Evolutionary conservation across 2,329 filamentous ascomycete genomes (phyloP), one percentile per base, ranked within the genome.

Genomic region (Septoria linicola): DNA sequence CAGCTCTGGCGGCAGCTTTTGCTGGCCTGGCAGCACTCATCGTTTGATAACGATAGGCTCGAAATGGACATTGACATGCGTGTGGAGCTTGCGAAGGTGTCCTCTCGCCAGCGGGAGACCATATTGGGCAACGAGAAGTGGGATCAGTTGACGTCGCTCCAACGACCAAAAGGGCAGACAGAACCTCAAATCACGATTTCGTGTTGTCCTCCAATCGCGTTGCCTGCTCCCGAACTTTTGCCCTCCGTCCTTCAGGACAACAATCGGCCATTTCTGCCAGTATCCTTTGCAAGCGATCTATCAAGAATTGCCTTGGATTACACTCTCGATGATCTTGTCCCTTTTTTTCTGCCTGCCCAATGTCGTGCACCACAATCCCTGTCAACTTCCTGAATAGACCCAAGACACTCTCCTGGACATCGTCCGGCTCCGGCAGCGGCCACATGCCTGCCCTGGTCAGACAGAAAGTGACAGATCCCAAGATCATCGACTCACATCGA

Each of bases 401-500:
- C 30, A 47, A 21, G 4, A 54, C 45, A 21, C 48, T 55, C 13
- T 57, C 47, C 1, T 49, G 14, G 8, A 52, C 25, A 13, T 46
- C 30, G 4, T 41, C 36, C 3, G 30, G n/a, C 7, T 37, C 20
- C 10, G 53, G 53, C 11, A 58, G 32, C 2, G 67, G 68, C 67
- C 66, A 70, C 2, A 69, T 61, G 5, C 63, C 61, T 3, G 66
- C 66, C 19, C 67, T 54, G 8, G 62, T 61, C 4, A 70, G 63
- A 40, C 68, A 69, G 41, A 69, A 70, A 1, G 64, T 66, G 49
- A 70, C 60, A 1, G 68, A 70, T 5, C 68, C 67, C 0, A 70
- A 57, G 7, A 70, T 70, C 67, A 70, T 71, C 17, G 66, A 70
- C 31, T 71, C 69, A 51, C 68, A 71, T 7, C 64, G 58, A 41